Percentiles rank a stretch among this genome's conserved stretches.
These are phyloP conservation scores for Fonsecaea pedrosoi DNA, from an alignment of 2,329 filamentous ascomycete genomes.

Conservation along the genomic window DNA sequence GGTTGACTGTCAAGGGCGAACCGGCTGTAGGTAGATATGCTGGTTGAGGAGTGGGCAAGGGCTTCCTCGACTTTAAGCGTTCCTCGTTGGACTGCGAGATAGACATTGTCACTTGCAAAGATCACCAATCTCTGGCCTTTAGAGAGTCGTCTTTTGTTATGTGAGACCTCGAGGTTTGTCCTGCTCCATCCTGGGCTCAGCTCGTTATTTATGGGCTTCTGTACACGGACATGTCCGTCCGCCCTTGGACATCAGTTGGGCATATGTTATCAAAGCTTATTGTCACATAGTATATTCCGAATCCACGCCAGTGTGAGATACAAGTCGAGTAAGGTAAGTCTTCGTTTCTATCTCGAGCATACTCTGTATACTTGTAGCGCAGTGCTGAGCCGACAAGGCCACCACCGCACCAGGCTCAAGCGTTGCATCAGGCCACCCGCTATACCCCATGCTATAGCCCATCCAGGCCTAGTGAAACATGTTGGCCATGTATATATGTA, in stretches of 20 bases:
- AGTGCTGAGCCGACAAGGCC: background rate
- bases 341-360: constrained; percentile 31
- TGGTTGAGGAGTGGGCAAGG: constrained; percentile 38
- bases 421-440: background rate
- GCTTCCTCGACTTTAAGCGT: constrained; percentile 34
- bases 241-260: background rate
- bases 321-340: background rate
- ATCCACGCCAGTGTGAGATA: background rate
- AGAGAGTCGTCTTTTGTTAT: background rate
- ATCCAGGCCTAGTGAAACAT: background rate
- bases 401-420: background rate
- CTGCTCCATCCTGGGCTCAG: background rate
- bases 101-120: constrained; percentile 5
- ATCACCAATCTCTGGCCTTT: background rate
- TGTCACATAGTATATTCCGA: background rate
- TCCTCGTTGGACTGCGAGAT: constrained; percentile 17
- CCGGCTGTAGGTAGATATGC: constrained; percentile 40
- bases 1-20: constrained; percentile 38
- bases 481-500: no score
- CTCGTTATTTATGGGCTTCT: background rate
- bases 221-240: constrained; percentile 12
- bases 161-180: background rate
- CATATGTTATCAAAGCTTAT: background rate
- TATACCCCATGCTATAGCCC: background rate
- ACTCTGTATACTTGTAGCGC: background rate